Evolutionary conservation across 495 filamentous ascomycete genomes (phyloP).

Genomic region (Penicillium silybi): DNA sequence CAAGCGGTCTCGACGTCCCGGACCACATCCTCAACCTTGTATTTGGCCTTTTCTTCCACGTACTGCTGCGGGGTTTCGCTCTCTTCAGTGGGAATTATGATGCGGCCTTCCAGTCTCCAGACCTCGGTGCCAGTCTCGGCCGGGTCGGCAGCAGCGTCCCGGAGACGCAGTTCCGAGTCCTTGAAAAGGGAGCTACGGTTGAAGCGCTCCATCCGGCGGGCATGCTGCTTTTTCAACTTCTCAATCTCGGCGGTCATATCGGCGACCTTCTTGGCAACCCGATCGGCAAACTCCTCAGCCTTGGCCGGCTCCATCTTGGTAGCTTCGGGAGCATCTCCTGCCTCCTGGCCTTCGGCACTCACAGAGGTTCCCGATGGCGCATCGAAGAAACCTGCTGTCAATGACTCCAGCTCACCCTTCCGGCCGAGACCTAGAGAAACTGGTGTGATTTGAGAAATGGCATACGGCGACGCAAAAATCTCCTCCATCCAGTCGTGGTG

Average conservation of each 20-base stretch:
- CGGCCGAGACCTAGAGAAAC: slow-evolving; percentile 83
- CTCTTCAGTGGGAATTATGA: slow-evolving; percentile 46
- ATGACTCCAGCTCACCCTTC: slow-evolving; percentile 73
- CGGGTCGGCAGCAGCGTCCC: slow-evolving; percentile 51
- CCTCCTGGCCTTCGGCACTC: slow-evolving; percentile 33
- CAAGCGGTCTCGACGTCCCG: slow-evolving; percentile 53
- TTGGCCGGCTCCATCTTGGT: slow-evolving; percentile 62
- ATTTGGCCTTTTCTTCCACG: slow-evolving; percentile 43
- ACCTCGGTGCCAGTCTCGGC: slow-evolving; percentile 51
- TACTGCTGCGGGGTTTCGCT: slow-evolving; percentile 43
- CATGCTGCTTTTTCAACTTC: slow-evolving; percentile 73
- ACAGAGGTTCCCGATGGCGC: slow-evolving; percentile 33
- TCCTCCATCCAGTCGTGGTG: slow-evolving; percentile 99
- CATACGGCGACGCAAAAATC: slow-evolving; percentile 82
- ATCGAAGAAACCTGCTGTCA: slow-evolving; percentile 79
- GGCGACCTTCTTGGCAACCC: slow-evolving; percentile 60
- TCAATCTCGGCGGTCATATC: slow-evolving; percentile 75
- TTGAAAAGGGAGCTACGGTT: slow-evolving; percentile 60
- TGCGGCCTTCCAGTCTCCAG: slow-evolving; percentile 60
- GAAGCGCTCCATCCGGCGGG: slow-evolving; percentile 67
- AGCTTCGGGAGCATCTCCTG: slow-evolving; percentile 46
- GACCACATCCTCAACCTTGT: slow-evolving; percentile 58
- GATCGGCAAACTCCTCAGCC: slow-evolving; percentile 72
- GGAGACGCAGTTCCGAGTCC: slow-evolving; percentile 55
- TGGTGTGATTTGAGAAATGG: slow-evolving; percentile 77